Conservation (phyloP, 345 rosid species). For the Cardiospermum halicacabum region DNA sequence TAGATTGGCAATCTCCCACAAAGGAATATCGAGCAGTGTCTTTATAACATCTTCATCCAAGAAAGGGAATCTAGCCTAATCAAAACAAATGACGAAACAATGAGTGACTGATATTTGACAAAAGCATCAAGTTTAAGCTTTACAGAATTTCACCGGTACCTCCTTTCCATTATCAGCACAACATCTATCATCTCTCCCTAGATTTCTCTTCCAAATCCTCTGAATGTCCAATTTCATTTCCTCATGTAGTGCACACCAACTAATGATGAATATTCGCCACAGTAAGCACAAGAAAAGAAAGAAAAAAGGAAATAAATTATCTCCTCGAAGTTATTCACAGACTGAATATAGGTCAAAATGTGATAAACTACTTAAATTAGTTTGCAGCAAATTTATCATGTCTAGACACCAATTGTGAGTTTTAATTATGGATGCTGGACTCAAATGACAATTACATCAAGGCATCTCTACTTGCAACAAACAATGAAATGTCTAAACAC, state of each 20-base stretch:
- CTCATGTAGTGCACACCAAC: slow-evolving; percentile 77
- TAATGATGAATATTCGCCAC: slow-evolving; percentile 18
- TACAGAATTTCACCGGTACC: slow-evolving; percentile 33
- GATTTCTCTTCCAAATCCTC: slow-evolving; percentile 94
- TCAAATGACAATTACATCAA: neutral
- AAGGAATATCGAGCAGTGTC: slow-evolving; percentile 70
- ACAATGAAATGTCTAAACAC: neutral
- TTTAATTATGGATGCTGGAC: neutral
- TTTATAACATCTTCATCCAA: slow-evolving; percentile 90
- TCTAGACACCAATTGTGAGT: neutral
- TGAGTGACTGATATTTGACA: neutral
- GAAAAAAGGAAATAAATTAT: neutral
- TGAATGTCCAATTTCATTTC: slow-evolving; percentile 99
- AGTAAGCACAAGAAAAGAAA: neutral
- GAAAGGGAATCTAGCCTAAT: slow-evolving; percentile 90
- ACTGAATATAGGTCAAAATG: neutral
- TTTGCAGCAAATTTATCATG: no score
- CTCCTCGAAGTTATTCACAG: neutral
- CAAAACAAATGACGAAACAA: neutral
- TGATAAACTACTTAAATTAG: neutral
- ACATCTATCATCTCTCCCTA: slow-evolving; percentile 96
- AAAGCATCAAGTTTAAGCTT: neutral
- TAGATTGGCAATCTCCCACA: slow-evolving; percentile 84
- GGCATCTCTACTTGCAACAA: neutral
- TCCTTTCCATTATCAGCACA: slow-evolving; percentile 86